Evolutionary conservation across 2,329 filamentous ascomycete genomes (phyloP).

Genomic region (Alternaria arborescens): DNA sequence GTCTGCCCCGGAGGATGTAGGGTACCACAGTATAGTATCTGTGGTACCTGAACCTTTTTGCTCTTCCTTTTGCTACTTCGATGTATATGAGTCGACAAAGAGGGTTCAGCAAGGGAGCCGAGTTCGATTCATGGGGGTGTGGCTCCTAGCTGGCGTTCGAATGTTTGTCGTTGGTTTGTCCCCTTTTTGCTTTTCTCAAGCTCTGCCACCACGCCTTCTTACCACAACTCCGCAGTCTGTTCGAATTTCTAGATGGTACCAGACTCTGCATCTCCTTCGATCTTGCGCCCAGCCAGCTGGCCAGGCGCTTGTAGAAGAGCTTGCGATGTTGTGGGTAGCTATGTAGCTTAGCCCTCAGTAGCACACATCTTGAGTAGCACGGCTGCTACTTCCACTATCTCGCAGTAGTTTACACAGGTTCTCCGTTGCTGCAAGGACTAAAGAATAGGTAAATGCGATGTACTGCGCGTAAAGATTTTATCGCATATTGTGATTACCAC

Average conservation of each 20-base stretch:
- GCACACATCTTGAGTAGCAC: background rate
- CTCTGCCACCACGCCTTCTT: background rate
- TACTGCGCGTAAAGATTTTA: background rate
- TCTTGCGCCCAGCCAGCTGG: background rate
- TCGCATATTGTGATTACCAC: background rate
- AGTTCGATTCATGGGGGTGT: background rate
- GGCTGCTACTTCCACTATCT: background rate
- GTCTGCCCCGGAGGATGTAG: background rate
- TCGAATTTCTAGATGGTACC: background rate
- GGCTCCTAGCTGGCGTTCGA: background rate
- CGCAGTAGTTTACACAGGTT: background rate
- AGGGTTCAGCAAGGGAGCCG: background rate
- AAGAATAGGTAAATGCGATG: background rate
- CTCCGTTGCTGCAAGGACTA: background rate
- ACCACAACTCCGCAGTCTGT: background rate
- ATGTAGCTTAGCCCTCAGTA: background rate
- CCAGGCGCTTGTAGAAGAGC: background rate
- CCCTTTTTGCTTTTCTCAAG: background rate
- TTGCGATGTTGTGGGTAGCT: background rate
- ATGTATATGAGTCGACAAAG: background rate
- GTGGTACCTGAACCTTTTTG: background rate
- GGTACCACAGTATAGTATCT: background rate
- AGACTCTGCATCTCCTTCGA: background rate
- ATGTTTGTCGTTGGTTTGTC: background rate
- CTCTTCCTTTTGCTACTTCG: background rate